Evolutionary conservation across 164 flowering plant species (phyloP), one percentile per base, ranked within the genome.

Genomic region (Chimonanthus salicifolius): DNA sequence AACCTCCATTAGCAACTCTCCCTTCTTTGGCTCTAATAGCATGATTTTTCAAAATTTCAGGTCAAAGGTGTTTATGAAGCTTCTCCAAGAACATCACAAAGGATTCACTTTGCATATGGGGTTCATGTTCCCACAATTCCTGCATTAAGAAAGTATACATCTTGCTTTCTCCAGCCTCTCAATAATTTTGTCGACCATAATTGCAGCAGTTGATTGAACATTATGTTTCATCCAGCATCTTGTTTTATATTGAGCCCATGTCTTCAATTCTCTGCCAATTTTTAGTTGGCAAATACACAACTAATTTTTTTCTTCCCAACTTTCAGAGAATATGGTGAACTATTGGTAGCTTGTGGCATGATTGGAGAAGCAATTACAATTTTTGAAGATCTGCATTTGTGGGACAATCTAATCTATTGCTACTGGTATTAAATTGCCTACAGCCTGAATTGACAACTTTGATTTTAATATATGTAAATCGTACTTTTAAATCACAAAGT

Each of bases 381-480:
- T 58, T 95, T 90, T 78, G 97, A 95, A 83, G 88, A 87, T 69
- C 81, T 93, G 49, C 98, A 95, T 81, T 80, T 95, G n/a, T 95
- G 99, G 99, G 97, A 95, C 78, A 92, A 88, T 79, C 82, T 95
- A n/a, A 95, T 95, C 69, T 76, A 80, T 64, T 93, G 99, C 80
- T 87, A 95, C 76, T 67, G 94, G 96, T 92, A 85, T 67, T 74
- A 3, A 49, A 50, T 2, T 7, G 43, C 43, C 64, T 67, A 47
- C 20, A 9, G n/a, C 60, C 65, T 67, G 21, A 60, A 9, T 60
- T 47, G 13, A 44, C 49, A 44, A 15, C 21, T 62, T 77, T 58
- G 20, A 3, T 5, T 62, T 43, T 71, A 13, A 58, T 50, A 8
- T 71, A 51, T 62, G 68, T 6, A 66, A 33, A 4, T 43, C 68